Evolutionary conservation across 441 rosid genomes (phyloP).

Genomic region (Euphorbia schlechtendalii): DNA sequence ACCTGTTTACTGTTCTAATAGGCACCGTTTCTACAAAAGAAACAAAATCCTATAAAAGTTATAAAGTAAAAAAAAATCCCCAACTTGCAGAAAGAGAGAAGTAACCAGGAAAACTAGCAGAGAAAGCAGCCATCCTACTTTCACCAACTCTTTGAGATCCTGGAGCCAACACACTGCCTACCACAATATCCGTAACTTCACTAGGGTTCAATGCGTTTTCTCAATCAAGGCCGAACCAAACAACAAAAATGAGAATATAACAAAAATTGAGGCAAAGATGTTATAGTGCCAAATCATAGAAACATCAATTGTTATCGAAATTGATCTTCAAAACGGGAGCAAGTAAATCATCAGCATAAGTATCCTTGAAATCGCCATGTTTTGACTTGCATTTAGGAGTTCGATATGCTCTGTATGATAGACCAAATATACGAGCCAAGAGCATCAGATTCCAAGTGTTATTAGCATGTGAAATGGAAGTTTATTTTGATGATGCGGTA

Average conservation of each 20-base stretch:
- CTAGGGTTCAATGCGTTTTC: too few species aligned
- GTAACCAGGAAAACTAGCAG: slow-evolving; percentile 94
- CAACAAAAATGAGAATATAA: not conserved
- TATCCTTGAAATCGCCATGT: slow-evolving; percentile 94
- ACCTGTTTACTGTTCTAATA: slow-evolving; percentile 88
- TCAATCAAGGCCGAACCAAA: slow-evolving; percentile 2
- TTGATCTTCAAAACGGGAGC: slow-evolving; percentile 81
- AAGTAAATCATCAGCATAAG: slow-evolving; percentile 86
- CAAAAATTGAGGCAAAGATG: not conserved
- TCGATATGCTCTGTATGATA: slow-evolving; percentile 59
- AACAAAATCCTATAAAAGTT: not conserved
- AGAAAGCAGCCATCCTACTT: slow-evolving; percentile 97
- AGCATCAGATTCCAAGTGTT: too few species aligned
- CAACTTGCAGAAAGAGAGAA: not conserved
- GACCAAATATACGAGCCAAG: too few species aligned
- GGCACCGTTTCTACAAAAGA: slow-evolving; percentile 68
- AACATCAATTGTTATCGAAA: not conserved
- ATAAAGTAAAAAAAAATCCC: not conserved
- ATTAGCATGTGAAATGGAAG: too few species aligned
- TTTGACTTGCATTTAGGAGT: slow-evolving; percentile 83
- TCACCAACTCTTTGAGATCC: slow-evolving; percentile 92
- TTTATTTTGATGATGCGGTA: too few species aligned
- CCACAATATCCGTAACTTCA: too few species aligned
- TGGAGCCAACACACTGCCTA: slow-evolving; percentile 41
- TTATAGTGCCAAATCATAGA: not conserved